phyloP scores from a whole-genome alignment of 345 rosid genomes.

The Angophora floribunda region DNA sequence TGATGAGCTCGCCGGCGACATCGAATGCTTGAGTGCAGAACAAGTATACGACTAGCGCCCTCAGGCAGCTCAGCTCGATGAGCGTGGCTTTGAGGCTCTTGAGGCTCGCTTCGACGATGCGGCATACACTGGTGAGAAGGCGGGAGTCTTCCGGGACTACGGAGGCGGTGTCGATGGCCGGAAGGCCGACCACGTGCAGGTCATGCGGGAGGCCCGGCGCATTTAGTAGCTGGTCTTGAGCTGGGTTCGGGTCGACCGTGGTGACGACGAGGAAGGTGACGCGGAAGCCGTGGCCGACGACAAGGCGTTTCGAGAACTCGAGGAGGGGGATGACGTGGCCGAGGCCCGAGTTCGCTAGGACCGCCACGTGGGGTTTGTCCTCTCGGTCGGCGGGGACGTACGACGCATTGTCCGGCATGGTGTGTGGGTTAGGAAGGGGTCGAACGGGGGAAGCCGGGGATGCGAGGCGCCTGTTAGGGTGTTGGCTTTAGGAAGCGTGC shows the following conservation, averaged over 20 bases:
- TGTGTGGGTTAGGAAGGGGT: accelerated
- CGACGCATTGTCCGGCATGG: not conserved
- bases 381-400: not conserved
- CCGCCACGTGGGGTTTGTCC: conserved; percentile 7
- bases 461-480: too few relatives aligned
- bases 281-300: conserved; percentile 5
- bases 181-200: conserved; percentile 15
- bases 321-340: conserved; percentile 35
- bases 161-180: conserved; percentile 11
- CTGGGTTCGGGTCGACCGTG: conserved; percentile 3
- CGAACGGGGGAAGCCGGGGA: not conserved
- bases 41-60: conserved; percentile 21
- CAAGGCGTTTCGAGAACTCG: conserved; percentile 26
- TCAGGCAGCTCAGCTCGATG: not conserved
- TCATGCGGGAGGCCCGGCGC: conserved; percentile 5
- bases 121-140: not conserved
- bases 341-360: conserved; percentile 24
- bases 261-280: conserved; percentile 18
- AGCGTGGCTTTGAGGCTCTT: conserved; percentile 2
- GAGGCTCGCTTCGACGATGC: conserved; percentile 13
- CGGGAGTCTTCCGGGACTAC: not conserved
- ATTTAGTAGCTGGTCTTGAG: conserved; percentile 6
- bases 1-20: conserved; percentile 12
- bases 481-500: too few relatives aligned
- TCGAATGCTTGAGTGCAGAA: conserved; percentile 21